Base-by-base conservation (phyloP, 345 rosid species). In the Hevea brasiliensis region DNA sequence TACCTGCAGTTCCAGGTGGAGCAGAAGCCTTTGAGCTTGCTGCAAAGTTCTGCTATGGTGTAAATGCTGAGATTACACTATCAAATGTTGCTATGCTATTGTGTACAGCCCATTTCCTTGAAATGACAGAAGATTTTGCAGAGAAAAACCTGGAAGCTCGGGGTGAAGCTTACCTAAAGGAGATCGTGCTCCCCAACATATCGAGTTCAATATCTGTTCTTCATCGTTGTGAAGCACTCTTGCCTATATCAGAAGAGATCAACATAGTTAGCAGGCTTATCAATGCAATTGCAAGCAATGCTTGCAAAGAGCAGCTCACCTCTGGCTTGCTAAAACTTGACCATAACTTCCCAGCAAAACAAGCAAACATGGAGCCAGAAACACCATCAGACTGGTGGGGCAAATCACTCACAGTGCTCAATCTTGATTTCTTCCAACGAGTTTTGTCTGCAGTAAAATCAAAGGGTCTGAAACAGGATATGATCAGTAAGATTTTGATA, bases 21-120 rank as follows among this genome's bases (percentile, higher is more conserved):
- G 68, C 92, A 3, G 99, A 89, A 78, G 97, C 92, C 13, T 95
- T 95, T 47, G 99, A 92, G 81, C 82, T 87, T 3, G 99, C 97
- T 69, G 99, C 99, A n/a, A 95, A 95, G 84, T 92, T 91, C 84
- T 95, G 99, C 65, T 95, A 95, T 27, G 98, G 98, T 50, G 82
- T 90, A 67, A 85, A 82, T 73, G 81, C 88, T 10, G 99, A 95
- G 68, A 84, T 95, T 61, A 83, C 87, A 29, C 76, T 84, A 41
- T 86, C 85, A 15, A 95, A 89, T 75, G 81, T 92, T 58, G 97
- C 98, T 17, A 89, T 82, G 79, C 77, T 92, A 37, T 82, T 85
- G 18, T 92, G 97, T 72, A 84, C 79, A 57, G 89, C 97, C 17
- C 90, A 85, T 80, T 92, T 84, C 83, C 89, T 95, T 40, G 99